Conservation (phyloP, 805 yeast species). For the Tetrapisispora namnaoensis region DNA sequence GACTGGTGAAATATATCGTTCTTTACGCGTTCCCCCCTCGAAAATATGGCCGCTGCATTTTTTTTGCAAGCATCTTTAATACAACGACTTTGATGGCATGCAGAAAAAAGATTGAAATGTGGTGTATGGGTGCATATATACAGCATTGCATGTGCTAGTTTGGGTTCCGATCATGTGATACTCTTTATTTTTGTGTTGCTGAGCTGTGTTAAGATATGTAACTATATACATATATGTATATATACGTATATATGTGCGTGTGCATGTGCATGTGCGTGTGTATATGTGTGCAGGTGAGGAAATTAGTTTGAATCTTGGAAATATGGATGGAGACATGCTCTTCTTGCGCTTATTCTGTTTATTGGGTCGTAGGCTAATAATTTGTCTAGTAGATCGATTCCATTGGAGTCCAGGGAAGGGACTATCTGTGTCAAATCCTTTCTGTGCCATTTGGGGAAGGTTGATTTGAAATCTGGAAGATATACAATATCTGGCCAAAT, state of each 20-base stretch:
- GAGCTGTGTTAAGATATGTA: too few relatives aligned
- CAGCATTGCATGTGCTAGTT: too few relatives aligned
- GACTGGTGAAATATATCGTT: too few relatives aligned
- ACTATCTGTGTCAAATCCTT: conserved; percentile 77
- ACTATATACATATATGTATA: too few relatives aligned
- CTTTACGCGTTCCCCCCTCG: too few relatives aligned
- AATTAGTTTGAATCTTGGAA: conserved; percentile 16
- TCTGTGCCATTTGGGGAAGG: conserved; percentile 78
- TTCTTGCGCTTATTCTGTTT: conserved; percentile 83
- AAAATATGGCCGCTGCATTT: too few relatives aligned
- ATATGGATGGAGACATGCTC: conserved; percentile 81
- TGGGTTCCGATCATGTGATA: too few relatives aligned
- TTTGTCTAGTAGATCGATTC: conserved; percentile 71
- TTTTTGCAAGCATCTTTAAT: too few relatives aligned
- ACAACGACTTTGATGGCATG: too few relatives aligned
- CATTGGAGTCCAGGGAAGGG: conserved; percentile 72
- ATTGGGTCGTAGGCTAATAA: conserved; percentile 89
- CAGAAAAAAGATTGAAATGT: too few relatives aligned
- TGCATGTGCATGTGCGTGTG: neutral
- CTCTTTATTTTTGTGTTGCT: too few relatives aligned
- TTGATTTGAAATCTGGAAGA: conserved; percentile 76
- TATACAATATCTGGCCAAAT: conserved; percentile 97
- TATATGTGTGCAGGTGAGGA: neutral
- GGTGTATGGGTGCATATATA: too few relatives aligned
- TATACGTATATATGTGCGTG: neutral